Evolutionary conservation across 1,139 yeast species (phyloP).

Genomic region (Diutina siamensis): DNA sequence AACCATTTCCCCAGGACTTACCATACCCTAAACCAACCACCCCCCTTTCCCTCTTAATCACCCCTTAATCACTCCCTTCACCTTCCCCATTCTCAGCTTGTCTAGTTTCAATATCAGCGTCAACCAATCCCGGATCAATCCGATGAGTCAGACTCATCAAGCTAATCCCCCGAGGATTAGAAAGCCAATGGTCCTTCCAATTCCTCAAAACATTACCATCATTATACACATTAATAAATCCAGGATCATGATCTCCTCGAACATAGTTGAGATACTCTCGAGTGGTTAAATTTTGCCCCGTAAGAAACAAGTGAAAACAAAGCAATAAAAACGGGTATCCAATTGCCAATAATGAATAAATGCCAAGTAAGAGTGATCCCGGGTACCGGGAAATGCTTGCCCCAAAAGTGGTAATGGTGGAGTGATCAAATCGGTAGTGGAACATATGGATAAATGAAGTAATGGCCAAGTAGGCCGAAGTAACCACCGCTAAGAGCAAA

Average conservation of each 20-base stretch:
- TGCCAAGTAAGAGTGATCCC: constrained; percentile 34
- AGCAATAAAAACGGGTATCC: constrained; percentile 47
- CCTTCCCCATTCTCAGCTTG: no score
- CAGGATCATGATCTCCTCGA: constrained; percentile 12
- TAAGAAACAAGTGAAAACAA: constrained; percentile 40
- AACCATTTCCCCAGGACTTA: no score
- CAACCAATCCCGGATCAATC: background rate
- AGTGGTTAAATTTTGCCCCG: constrained; percentile 55
- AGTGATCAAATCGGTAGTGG: constrained; percentile 12
- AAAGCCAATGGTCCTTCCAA: constrained; percentile 34
- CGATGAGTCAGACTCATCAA: background rate
- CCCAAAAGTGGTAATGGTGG: constrained; percentile 9
- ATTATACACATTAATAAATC: constrained; percentile 33
- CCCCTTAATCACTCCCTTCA: no score
- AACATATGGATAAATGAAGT: constrained; percentile 20
- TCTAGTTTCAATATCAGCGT: no score
- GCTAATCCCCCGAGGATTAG: constrained; percentile 33
- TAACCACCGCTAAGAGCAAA: constrained; percentile 15
- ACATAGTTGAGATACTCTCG: constrained; percentile 47
- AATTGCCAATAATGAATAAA: constrained; percentile 32
- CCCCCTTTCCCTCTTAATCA: no score
- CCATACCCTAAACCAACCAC: no score
- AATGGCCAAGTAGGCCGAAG: constrained; percentile 15
- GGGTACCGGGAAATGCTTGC: constrained; percentile 22
- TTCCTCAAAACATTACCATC: constrained; percentile 26